Evolutionary conservation across 228 moss, liverwort and hornwort species (phyloP).

Genomic region (Sphagnum magellanicum): DNA sequence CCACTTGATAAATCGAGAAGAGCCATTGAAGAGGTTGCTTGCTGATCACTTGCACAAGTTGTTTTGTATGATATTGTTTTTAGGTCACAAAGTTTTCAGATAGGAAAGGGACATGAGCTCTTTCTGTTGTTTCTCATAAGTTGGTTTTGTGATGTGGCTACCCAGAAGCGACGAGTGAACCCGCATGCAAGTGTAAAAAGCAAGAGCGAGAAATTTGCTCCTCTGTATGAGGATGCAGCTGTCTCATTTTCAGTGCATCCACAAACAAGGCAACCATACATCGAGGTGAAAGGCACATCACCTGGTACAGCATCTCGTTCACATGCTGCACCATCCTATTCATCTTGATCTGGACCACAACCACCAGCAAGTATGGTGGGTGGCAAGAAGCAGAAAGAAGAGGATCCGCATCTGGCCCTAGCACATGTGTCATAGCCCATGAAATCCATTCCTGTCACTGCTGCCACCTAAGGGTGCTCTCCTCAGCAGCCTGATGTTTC

Average conservation of each 20-base stretch:
- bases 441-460: slow-evolving; percentile 79
- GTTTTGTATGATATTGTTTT: too few species aligned
- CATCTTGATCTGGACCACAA: slow-evolving; percentile 88
- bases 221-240: slow-evolving; percentile 81
- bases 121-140: too few species aligned
- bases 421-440: slow-evolving; percentile 57
- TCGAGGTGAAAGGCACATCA: slow-evolving; percentile 82
- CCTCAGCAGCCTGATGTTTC: slow-evolving; percentile 62
- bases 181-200: slow-evolving; percentile 76
- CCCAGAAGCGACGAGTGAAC: slow-evolving; percentile 68
- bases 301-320: slow-evolving; percentile 56
- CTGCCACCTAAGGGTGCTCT: slow-evolving; percentile 60
- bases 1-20: background rate
- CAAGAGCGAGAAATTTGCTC: slow-evolving; percentile 98
- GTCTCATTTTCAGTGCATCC: slow-evolving; percentile 86
- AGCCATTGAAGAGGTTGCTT: background rate
- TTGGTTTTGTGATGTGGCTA: background rate
- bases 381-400: slow-evolving; percentile 91
- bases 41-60: too few species aligned
- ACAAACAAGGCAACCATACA: slow-evolving; percentile 61
- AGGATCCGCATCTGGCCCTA: slow-evolving; percentile 66
- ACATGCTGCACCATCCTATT: slow-evolving; percentile 56
- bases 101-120: too few species aligned
- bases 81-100: too few species aligned
- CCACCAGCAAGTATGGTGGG: slow-evolving; percentile 56